Base-by-base conservation (phyloP, 2,329 filamentous ascomycete species). In the Trichoderma pleuroti region DNA sequence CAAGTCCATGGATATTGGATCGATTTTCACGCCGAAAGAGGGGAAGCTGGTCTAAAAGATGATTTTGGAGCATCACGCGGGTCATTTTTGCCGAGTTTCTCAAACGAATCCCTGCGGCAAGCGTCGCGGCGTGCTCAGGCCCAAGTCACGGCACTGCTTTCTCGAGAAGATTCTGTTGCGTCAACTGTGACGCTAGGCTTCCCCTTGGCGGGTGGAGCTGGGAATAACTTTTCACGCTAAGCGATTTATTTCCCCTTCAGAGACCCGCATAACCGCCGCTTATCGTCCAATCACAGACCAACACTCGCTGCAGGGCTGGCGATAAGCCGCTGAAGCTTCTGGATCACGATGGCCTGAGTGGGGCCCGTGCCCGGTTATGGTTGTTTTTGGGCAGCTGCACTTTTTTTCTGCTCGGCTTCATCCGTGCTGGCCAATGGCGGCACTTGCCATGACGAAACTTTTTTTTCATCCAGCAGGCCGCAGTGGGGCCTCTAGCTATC, bases 361-460 rank as follows among this genome's bases (percentile, higher is more conserved):
- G 66, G 32, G 63, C 49, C 16, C n/a, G 28, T 24, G 21, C 21
- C 39, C 34, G 14, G 34, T 59, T 68, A 28, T 68, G 42, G 39
- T 61, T 61, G 66, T 36, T 60, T 61, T 28, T 34, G 54, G 65
- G 54, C 65, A 56, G 46, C 56, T 59, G 56, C 30, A 32, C 14
- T 9, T 36, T 28, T 28, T 52, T 36, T 60, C 14, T 36, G 10
- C 18, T 68, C 66, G 66, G 66, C 56, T 68, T 28, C 54, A 68
- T 68, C 66, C 66, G 66, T 28, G 42, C 12, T 24, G 30, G 39
- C 66, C 66, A 68, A 68, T 68, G 28, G 34, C 66, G 36, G 64
- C 52, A 32, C 34, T 59, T 30, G 12, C 12, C 16, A 21, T 21
- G 42, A 11, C 14, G n/a, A 60, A 28, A 30, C 26, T 26, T 42